phyloP scores from a whole-genome alignment of 2,329 filamentous ascomycete genomes.

The Tolypocladium album region DNA sequence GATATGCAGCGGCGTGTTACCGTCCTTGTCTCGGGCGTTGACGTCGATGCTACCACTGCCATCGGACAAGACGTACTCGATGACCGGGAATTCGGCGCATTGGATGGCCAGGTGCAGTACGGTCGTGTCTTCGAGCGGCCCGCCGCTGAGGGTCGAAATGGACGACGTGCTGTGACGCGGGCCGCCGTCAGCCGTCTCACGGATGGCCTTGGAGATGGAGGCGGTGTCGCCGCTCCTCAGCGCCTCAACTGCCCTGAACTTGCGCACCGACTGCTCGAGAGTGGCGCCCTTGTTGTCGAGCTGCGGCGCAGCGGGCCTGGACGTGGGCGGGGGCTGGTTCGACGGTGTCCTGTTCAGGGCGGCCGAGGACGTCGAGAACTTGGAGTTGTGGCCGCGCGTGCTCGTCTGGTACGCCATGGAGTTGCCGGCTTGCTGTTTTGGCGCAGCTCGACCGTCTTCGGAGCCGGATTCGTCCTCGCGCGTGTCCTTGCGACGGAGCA shows the following conservation, averaged over 20 bases:
- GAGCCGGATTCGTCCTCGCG: constrained; percentile 42
- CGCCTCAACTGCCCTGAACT: constrained; percentile 90
- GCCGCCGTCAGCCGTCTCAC: constrained; percentile 47
- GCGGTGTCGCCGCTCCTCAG: constrained; percentile 83
- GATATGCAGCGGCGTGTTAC: constrained; percentile 86
- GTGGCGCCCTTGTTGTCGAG: constrained; percentile 33
- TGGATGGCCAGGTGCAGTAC: constrained; percentile 91
- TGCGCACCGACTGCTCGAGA: constrained; percentile 87
- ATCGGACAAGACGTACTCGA: constrained; percentile 87
- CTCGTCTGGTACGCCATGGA: constrained; percentile 25
- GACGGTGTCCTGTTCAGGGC: constrained; percentile 31
- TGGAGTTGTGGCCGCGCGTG: constrained; percentile 32
- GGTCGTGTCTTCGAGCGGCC: constrained; percentile 66
- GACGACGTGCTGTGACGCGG: constrained; percentile 48
- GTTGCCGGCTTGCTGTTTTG: constrained; percentile 17
- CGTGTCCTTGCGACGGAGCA: constrained; percentile 42
- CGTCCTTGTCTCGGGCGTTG: constrained; percentile 85
- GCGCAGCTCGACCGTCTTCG: constrained; percentile 32
- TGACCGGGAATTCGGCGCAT: constrained; percentile 83
- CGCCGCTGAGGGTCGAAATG: constrained; percentile 28
- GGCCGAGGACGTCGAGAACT: constrained; percentile 32
- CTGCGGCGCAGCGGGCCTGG: constrained; percentile 20
- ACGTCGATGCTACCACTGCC: constrained; percentile 60
- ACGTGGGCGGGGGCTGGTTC: constrained; percentile 11
- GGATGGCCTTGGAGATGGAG: constrained; percentile 77